Base-by-base conservation (phyloP, 1,139 yeast species). In the Sugiyamaella pinicola region DNA sequence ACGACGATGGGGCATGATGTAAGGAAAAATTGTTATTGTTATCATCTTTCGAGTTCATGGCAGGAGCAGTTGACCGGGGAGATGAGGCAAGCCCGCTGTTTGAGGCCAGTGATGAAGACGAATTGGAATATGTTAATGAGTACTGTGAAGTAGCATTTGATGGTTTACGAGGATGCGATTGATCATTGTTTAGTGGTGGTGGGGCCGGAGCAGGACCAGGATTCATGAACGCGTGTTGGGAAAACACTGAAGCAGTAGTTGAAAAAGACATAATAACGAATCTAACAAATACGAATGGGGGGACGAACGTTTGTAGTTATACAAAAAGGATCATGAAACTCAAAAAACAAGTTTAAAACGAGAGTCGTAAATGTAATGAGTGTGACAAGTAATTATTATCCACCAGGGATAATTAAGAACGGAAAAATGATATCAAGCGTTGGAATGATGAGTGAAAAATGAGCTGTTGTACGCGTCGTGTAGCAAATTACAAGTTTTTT, bases 191-290 rank as follows among this genome's bases (percentile, higher is more conserved):
- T 37, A 52, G 53, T 22, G 48, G 51, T 3, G 75, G 74, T n/a
- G 75, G 75, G 40, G 66, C 59, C 2, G 75, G 75, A 19, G 75
- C 75, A 6, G 75, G 75, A 17, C 75, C 75, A 9, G 75, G 74
- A 55, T 68, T 66, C 58, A 67, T 54, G 54, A 71, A 72, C 24
- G 75, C 74, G 55, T 67, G 64, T 47, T 64, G 67, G 10, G 68
- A 63, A 54, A 60, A 65, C 52, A 58, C 66, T 33, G 65, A 56
- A 17, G 66, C 65, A 35, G 64, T 60, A 46, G 61, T 53, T 37
- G 66, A 64, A 57, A 56, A 65, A 15, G 67, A 61, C 67, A 64
- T 64, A 19, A 21, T 40, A 38, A 15, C 2, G 24, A 13, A 45
- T 12, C 10, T 24, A 9, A 9, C 28, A 24, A 24, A 6, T 24